A percentile compares a stretch with the other conserved stretches of the same genome.
phyloP scores from a whole-genome alignment of 2,329 filamentous ascomycete genomes.

The Ophiostoma pallidulum region DNA sequence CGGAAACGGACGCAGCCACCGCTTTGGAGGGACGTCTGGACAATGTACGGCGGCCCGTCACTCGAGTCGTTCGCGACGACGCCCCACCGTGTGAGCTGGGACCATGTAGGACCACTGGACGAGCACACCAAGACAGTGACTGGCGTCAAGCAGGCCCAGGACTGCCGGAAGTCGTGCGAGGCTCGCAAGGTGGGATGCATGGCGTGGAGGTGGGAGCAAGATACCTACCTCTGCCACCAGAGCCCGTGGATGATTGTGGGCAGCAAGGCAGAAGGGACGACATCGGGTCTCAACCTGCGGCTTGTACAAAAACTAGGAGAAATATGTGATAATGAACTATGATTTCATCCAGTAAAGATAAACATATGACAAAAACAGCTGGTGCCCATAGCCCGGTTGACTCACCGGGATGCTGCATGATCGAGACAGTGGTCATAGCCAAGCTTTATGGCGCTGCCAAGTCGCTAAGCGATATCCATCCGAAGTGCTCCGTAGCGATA shows the following conservation, averaged over 20 bases:
- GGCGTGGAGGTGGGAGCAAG: not conserved
- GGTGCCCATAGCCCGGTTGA: no score
- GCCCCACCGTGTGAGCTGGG: not conserved
- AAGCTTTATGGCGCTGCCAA: no score
- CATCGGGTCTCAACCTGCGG: not conserved
- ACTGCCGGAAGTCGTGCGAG: not conserved
- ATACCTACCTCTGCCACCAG: not conserved
- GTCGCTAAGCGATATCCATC: no score
- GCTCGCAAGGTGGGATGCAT: not conserved
- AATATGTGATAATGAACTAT: no score
- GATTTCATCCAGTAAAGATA: no score
- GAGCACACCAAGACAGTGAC: not conserved
- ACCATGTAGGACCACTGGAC: not conserved
- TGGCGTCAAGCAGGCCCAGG: not conserved
- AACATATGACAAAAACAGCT: no score
- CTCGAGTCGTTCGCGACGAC: not conserved
- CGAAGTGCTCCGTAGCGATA: no score
- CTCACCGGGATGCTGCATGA: no score
- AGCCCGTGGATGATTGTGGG: conserved; percentile 4
- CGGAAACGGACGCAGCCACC: not conserved
- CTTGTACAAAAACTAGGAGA: not conserved
- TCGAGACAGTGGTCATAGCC: no score
- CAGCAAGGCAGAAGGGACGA: not conserved
- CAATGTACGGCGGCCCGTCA: not conserved
- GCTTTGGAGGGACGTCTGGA: conserved; percentile 1